Evolutionary conservation across 768 basidiomycete species (phyloP), one percentile per base, ranked within the genome.

Genomic region (Hygrophorus russula): DNA sequence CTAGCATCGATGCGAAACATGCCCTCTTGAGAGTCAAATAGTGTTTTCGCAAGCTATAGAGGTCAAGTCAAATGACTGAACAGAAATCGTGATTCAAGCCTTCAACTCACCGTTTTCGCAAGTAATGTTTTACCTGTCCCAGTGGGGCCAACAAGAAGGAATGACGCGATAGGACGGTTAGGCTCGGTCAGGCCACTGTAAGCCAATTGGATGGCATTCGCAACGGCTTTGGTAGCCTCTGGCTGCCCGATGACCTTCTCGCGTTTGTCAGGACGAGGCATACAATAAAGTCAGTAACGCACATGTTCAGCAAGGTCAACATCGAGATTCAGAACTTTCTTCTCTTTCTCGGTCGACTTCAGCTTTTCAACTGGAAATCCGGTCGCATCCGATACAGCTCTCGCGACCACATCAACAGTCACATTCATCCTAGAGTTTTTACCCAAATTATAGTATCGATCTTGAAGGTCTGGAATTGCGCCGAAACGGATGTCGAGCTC

Each of bases 1-100:
- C 86, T 86, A 52, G 82, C 88, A 54, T 97, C 93, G 53, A 96
- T 78, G 41, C 90, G 80, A 52, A 93, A 87, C 82, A 94, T 83
- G 13, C 88, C 87, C 51, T 91, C 81, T 7, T 85, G 78, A 6
- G 88, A 90, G 61, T 93, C 88, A 56, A 97, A 98, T 11, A 98
- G 69, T 38, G 93, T 61, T 2, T 75, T 78, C 0, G 94, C 94
- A 45, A 99, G 82, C 84, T 88, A 52, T 35, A 51, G 33, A 19
- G 10, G 33, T 45, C 17, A 47, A 37, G 18, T 53, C 35, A 32
- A 17, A 41, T 15, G 18, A 11, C 30, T 17, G 45, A 13, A 30
- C 11, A 9, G 32, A 24, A 18, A 41, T 35, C 24, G 7, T 24
- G 4, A 24, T 24, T 24, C 24, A 28, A 36, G 36, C 39, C 9